Conservation (phyloP, 2,329 filamentous ascomycete species). For the Penicillium sp. region DNA sequence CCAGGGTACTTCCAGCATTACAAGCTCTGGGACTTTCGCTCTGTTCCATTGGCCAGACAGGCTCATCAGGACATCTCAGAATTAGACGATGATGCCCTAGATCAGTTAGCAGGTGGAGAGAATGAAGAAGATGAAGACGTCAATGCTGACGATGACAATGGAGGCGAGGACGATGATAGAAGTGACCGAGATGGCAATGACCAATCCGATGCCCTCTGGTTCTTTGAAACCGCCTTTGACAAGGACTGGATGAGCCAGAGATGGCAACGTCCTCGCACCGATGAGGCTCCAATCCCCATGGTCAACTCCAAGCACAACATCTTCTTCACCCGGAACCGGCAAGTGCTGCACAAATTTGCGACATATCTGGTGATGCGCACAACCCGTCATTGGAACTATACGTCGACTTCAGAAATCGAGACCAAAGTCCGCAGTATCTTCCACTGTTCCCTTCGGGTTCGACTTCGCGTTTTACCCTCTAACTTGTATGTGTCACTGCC, state of each 20-base stretch:
- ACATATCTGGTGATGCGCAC: slow-evolving; percentile 55
- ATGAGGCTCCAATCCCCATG: slow-evolving; percentile 47
- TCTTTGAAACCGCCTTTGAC: slow-evolving; percentile 40
- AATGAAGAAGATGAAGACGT: slow-evolving; percentile 27
- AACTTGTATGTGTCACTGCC: slow-evolving; percentile 20
- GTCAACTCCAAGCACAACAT: slow-evolving; percentile 53
- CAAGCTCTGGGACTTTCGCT: slow-evolving; percentile 57
- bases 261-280: slow-evolving; percentile 49
- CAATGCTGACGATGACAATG: slow-evolving; percentile 22
- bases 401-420: slow-evolving; percentile 55
- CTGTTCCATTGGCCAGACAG: slow-evolving; percentile 41
- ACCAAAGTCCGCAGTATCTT: slow-evolving; percentile 49
- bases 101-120: not conserved
- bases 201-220: slow-evolving; percentile 30
- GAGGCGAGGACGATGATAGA: slow-evolving; percentile 11
- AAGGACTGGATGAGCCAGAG: slow-evolving; percentile 49
- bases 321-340: slow-evolving; percentile 45
- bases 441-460: slow-evolving; percentile 54
- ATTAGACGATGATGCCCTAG: slow-evolving; percentile 1
- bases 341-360: slow-evolving; percentile 24
- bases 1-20: slow-evolving; percentile 56
- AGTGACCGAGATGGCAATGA: slow-evolving; percentile 2
- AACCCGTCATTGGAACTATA: slow-evolving; percentile 47
- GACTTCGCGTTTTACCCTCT: slow-evolving; percentile 47
- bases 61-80: slow-evolving; percentile 13